Base-by-base conservation (phyloP, 257 asterid species). In the Solanum chiquidenum region DNA sequence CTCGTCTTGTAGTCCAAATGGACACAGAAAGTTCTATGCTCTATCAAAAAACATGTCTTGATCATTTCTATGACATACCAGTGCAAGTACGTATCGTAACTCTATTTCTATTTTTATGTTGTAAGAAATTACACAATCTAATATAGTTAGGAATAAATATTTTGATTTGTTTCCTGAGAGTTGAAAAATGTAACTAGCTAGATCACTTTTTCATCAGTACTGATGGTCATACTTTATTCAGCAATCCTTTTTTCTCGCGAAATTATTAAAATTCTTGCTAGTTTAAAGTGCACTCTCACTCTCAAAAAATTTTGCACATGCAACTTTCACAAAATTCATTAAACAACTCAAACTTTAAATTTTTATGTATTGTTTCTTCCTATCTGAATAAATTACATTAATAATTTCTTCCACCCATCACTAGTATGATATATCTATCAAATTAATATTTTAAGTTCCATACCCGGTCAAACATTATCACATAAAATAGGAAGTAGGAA, bases 1-100 rank as follows among this genome's bases (percentile, higher is more conserved):
- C 94, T 34, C 98, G 72, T 83, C 86, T 94, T 90, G 95, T 95
- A 2, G 94, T 92, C 62, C 98, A 94, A 88, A 95, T 95, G 98
- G 98, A 95, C 88, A 95, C 98, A 0, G 98, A 95, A 87, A 92
- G 95, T 69, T 91, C 98, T 74, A 90, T 93, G 35, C 92, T 92
- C 37, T 93, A 94, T 91, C 88, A 94, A 88, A 94, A 95, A 88
- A 94, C 91, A 33, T 95, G 98, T 85, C 96, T 95, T 9, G 96
- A 96, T 58, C 89, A 87, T 89, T 89, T 83, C 42, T 94, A 89
- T 29, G 98, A 95, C 23, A 93, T 89, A 71, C 98, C 98, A 38
- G 73, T 93, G 73, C 94, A 89, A 49, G 98, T 95, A 92, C 71
- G 93, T 75, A 83, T 23, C 12, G 20, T n/a, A n/a, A 4, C 37